These are phyloP conservation scores for Berberis vulgaris DNA, from an alignment of 164 flowering plant species.

Conservation along the genomic window DNA sequence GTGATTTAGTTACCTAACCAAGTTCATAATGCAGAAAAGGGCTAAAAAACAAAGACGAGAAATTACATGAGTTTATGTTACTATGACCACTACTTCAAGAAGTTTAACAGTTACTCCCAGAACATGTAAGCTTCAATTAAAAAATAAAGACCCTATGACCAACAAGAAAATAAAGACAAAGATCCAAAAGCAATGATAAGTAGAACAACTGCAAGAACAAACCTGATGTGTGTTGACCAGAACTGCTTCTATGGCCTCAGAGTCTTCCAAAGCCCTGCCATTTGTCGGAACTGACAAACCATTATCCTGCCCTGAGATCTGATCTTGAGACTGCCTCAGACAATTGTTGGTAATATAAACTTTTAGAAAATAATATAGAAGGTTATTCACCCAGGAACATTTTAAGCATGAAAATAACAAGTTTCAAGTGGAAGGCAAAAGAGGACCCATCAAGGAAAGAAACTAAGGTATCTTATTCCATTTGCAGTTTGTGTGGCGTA, in stretches of 20 bases:
- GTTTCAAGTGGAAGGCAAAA: no score
- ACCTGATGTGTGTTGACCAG: slow-evolving; percentile 91
- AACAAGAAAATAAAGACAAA: background rate
- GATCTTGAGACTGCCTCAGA: slow-evolving; percentile 49
- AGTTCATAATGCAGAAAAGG: no score
- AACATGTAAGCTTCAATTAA: no score
- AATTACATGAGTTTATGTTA: no score
- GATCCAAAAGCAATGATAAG: background rate
- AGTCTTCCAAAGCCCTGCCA: slow-evolving; percentile 33
- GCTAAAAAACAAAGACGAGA: no score
- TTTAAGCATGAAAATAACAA: no score
- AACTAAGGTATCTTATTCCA: no score
- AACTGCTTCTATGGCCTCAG: slow-evolving; percentile 48
- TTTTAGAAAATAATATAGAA: background rate
- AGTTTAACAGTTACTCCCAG: no score
- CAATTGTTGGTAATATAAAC: background rate
- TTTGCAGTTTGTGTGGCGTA: no score
- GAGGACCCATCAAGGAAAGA: no score
- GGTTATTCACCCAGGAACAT: background rate
- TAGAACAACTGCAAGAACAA: slow-evolving; percentile 2
- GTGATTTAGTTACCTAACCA: no score
- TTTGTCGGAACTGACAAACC: slow-evolving; percentile 44
- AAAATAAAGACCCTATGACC: background rate
- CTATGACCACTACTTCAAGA: no score
- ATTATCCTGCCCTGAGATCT: slow-evolving; percentile 36